Base-by-base conservation (phyloP, 495 filamentous ascomycete species). In the Aspergillus carlsbadensis region DNA sequence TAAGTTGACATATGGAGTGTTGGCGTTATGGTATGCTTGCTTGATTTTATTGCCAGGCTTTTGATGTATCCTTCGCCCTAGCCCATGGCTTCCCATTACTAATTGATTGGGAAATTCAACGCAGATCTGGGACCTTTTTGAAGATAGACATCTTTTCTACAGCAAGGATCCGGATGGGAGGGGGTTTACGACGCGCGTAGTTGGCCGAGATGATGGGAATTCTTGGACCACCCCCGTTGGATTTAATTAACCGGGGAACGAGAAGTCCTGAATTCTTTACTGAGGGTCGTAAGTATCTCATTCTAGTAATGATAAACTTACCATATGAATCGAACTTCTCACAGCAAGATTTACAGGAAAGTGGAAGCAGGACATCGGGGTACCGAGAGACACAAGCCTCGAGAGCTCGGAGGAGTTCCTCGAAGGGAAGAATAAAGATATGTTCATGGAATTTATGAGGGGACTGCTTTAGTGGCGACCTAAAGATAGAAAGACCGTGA, bases 401-500 rank as follows among this genome's bases (percentile, higher is more conserved):
- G 71, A 75, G 57, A 11, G 51, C 10, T 67, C 54, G 0, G 76
- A 78, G 41, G 52, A 59, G 18, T 63, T 50, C 26, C 63, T 78
- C 2, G 40, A 68, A 6, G 72, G 71, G 24, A 48, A 62, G 50
- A 64, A 75, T 20, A 72, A 76, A 33, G 66, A 69, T 11, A 58
- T 62, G 51, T 81, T 81, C 56, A 21, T 82, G 15, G 17, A 37
- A 4, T 68, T 81, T 44, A 72, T 80, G 58, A 52, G 62, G 26
- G 60, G 56, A 29, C 80, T 82, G 77, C 58, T 84, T 49, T 72
- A 75, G 49, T 81, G 78, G 79, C n/a, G n/a, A n/a, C n/a, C n/a
- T n/a, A n/a, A n/a, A n/a, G n/a, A n/a, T n/a, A n/a, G n/a, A n/a
- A n/a, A n/a, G n/a, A n/a, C n/a, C n/a, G n/a, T n/a, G n/a, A n/a